Evolutionary conservation across 108 stramenopile genomes (phyloP).

Genomic region (Hondaea fermentalgiana): DNA sequence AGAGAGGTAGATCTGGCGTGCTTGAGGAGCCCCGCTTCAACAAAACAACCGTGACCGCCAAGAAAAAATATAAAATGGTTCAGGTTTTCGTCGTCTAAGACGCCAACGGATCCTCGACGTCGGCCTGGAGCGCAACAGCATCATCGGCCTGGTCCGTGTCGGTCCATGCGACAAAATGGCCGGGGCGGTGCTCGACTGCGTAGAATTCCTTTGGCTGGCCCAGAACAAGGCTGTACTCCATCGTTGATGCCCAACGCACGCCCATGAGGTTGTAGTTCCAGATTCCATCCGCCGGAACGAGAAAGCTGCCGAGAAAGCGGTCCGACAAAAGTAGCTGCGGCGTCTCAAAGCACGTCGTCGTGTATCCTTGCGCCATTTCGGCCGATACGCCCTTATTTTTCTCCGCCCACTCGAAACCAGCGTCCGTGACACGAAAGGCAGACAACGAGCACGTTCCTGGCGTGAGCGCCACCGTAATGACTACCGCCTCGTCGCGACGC

Average conservation of each 20-base stretch:
- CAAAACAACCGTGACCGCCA: too few relatives aligned
- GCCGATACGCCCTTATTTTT: constrained; percentile 76
- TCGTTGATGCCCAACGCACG: constrained; percentile 76
- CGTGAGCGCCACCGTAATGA: constrained; percentile 91
- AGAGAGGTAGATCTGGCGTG: too few relatives aligned
- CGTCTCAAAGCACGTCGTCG: constrained; percentile 79
- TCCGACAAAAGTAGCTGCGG: constrained; percentile 96
- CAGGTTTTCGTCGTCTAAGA: not conserved
- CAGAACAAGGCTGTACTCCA: constrained; percentile 82
- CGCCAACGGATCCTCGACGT: not conserved
- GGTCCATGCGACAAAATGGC: constrained; percentile 74
- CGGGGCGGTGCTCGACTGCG: constrained; percentile 87
- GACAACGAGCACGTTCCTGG: constrained; percentile 95
- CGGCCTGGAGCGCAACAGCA: not conserved
- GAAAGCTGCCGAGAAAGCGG: constrained; percentile 92
- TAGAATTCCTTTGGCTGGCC: constrained; percentile 74
- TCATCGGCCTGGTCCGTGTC: not conserved
- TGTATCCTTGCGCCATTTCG: constrained; percentile 78
- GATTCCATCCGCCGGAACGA: constrained; percentile 82
- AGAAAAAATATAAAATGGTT: too few relatives aligned
- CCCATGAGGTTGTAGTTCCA: constrained; percentile 99
- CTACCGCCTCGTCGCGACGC: constrained; percentile 80
- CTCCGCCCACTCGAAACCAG: constrained; percentile 89
- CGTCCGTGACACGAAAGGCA: constrained; percentile 83
- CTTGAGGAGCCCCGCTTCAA: too few relatives aligned